Base-by-base conservation (phyloP, 2,329 filamentous ascomycete genomes). In the Gaeumannomyces sp. region DNA sequence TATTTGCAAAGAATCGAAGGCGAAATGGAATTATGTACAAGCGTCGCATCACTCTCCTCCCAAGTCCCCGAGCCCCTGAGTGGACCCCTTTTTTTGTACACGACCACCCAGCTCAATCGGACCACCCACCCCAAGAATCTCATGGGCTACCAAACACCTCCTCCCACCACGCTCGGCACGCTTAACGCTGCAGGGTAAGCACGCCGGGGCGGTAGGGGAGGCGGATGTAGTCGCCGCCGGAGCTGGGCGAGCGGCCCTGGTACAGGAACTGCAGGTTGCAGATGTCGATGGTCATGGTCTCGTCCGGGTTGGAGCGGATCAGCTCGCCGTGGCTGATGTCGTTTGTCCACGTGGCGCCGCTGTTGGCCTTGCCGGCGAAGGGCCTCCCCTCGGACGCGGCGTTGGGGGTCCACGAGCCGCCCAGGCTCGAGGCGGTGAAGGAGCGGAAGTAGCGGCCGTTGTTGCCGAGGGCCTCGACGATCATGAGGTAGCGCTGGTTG, bases 361-460 rank as follows among this genome's bases (percentile, higher is more conserved):
- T 87, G 76, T 89, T 89, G 33, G 80, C 83, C 76, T 86, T 87
- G 69, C 87, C 85, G n/a, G 86, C 86, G 66, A 90, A 90, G 0
- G 87, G 86, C n/a, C 73, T 76, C 69, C 70, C 73, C 76, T 89
- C 87, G 19, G 70, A 79, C 1, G 77, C 76, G 2, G 86, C 84
- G 70, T 88, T 82, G 13, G 80, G 68, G 0, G 84, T 86, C 87
- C 87, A 90, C 4, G 73, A 63, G 11, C 87, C 87, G 53, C 72
- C 71, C 11, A 89, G 78, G 69, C 77, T 83, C 59, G 76, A 80
- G 19, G 87, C 83, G 0, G 85, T 89, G 77, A 86, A 89, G 0
- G 85, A 88, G 65, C 87, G 85, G 81, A 89, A 89, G 74, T 84
- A 90, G 2, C 87, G 81, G 0, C 86, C 86, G 38, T 79, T 75